Evolutionary conservation across 129 eudicot species (phyloP).

Genomic region (Flaveria brownii): DNA sequence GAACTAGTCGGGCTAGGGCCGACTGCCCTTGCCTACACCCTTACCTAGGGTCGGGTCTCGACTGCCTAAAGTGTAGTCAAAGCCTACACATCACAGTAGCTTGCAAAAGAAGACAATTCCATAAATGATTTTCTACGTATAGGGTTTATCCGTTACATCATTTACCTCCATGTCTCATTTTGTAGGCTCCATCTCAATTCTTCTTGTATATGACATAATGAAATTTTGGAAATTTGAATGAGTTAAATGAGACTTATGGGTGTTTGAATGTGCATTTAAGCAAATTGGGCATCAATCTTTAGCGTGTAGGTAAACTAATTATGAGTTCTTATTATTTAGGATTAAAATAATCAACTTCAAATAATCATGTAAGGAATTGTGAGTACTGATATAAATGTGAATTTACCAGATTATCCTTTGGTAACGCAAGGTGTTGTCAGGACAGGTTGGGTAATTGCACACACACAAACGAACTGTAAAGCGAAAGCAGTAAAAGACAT

Average conservation of each 20-base stretch:
- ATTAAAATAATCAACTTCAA: background rate
- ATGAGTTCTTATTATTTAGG: background rate
- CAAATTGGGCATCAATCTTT: background rate
- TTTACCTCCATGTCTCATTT: background rate
- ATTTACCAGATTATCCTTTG: background rate
- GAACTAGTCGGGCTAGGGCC: no score
- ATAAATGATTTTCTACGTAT: background rate
- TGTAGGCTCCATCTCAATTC: background rate
- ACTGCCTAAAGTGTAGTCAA: no score
- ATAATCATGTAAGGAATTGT: background rate
- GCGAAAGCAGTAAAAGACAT: no score
- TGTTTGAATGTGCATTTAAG: background rate
- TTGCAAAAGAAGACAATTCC: background rate
- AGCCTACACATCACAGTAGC: no score
- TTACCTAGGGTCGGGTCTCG: no score
- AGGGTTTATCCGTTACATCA: constrained; percentile 4
- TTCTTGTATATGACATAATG: background rate
- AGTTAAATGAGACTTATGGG: background rate
- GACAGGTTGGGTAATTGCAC: no score
- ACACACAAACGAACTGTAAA: no score
- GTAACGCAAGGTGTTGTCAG: background rate
- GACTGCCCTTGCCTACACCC: no score
- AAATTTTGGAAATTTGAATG: background rate
- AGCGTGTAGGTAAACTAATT: background rate
- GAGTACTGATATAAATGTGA: background rate